phyloP scores from a whole-genome alignment of 2,329 filamentous ascomycete species.

The Teratosphaeria gauchensis region DNA sequence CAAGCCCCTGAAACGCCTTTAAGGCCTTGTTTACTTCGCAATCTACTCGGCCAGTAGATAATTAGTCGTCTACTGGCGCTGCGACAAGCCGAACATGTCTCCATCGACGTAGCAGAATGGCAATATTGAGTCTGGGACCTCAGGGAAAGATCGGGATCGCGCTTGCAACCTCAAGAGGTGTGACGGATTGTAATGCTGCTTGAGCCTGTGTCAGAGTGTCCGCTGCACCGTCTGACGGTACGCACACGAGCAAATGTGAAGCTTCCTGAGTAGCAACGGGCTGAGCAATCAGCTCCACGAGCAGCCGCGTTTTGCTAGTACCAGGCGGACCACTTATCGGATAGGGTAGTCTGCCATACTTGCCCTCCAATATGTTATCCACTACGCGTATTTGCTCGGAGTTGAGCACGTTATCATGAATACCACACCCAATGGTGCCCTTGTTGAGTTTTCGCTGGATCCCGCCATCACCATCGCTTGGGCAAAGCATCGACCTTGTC shows the following conservation, averaged over 20 bases:
- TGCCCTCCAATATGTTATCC: constrained; percentile 29
- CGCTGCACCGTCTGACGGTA: constrained; percentile 18
- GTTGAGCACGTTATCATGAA: constrained; percentile 35
- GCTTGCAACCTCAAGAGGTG: constrained; percentile 16
- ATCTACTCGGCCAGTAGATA: too few species aligned
- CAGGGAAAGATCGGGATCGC: constrained; percentile 15
- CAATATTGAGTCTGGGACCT: constrained; percentile 15
- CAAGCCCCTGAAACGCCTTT: constrained; percentile 21
- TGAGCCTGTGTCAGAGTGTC: constrained; percentile 17
- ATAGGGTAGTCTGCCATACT: constrained; percentile 38
- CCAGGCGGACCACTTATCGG: constrained; percentile 42
- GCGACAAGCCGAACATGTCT: constrained; percentile 17
- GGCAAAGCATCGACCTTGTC: constrained; percentile 36
- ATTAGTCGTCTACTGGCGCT: too few species aligned
- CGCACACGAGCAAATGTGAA: constrained; percentile 14
- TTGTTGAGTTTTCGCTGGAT: constrained; percentile 31
- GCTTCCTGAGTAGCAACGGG: constrained; percentile 5
- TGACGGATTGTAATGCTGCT: constrained; percentile 8
- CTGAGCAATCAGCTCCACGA: constrained; percentile 36
- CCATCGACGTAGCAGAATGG: constrained; percentile 17
- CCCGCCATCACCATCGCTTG: constrained; percentile 27
- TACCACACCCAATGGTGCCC: constrained; percentile 24
- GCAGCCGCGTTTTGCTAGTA: constrained; percentile 44
- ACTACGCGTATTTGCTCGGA: constrained; percentile 41
- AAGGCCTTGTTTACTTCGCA: too few species aligned